Percentiles rank a stretch among this genome's conserved stretches.
Conservation (phyloP, 768 basidiomycete genomes). For the Boletus vinaceobasis region DNA sequence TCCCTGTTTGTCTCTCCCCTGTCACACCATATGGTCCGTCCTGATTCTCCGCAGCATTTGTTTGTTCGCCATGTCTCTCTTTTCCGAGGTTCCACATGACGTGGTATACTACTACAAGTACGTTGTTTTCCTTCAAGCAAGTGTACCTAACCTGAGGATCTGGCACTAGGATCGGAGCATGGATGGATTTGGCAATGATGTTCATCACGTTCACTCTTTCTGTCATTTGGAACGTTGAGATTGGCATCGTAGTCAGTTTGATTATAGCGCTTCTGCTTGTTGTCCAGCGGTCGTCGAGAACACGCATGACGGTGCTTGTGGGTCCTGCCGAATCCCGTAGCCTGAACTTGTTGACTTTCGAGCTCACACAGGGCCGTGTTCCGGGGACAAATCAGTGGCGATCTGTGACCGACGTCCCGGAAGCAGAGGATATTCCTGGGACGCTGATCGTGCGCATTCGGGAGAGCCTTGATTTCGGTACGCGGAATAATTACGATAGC, state of each 20-base stretch:
- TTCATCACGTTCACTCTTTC: conserved; percentile 82
- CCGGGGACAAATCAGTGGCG: conserved; percentile 90
- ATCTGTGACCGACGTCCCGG: conserved; percentile 83
- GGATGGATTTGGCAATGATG: conserved; percentile 88
- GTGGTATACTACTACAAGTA: conserved; percentile 81
- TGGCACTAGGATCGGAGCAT: conserved; percentile 68
- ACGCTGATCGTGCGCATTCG: conserved; percentile 85
- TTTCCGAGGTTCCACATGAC: conserved; percentile 86
- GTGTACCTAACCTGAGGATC: neutral
- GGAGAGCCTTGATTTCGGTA: conserved; percentile 90
- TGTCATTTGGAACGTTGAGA: conserved; percentile 87
- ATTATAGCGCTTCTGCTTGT: conserved; percentile 86
- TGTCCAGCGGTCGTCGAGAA: conserved; percentile 82
- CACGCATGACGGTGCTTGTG: conserved; percentile 89
- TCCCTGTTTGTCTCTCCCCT: conserved; percentile 58
- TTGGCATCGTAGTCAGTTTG: conserved; percentile 86
- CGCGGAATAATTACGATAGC: conserved; percentile 14
- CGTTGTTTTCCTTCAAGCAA: conserved; percentile 15
- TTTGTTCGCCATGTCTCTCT: conserved; percentile 79
- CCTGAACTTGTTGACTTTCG: neutral
- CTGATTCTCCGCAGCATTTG: conserved; percentile 55
- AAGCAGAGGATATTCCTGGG: conserved; percentile 77
- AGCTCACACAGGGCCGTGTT: conserved; percentile 64
- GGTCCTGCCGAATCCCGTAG: neutral
- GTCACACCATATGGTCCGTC: neutral